Evolutionary conservation across 2,329 filamentous ascomycete species (phyloP), one percentile per base, ranked within the genome.

Genomic region (Huntiella moniliformis): DNA sequence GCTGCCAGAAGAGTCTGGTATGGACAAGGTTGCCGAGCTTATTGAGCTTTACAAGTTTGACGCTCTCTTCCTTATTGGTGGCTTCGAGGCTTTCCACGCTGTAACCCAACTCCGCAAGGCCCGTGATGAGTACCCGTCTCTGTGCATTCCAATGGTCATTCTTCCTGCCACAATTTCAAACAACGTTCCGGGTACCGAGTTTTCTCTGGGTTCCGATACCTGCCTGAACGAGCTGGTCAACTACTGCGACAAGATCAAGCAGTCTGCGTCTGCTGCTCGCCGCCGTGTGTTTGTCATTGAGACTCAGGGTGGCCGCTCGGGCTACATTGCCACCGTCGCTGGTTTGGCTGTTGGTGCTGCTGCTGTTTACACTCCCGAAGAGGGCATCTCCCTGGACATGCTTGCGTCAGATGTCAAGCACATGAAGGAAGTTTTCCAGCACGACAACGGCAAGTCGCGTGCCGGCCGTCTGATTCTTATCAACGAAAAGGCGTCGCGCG

Each of bases 151-250:
- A 15, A 84, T 96, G 70, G 74, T 81, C 45, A 72, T 95, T 37
- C 70, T 98, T 18, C 91, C 91, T 0, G 91, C 91, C n/a, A 98
- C 91, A 7, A 88, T 98, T 54, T 94, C 85, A 53, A 98, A 98
- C 70, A 98, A 98, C 60, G 91, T 98, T 4, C 91, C 91, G 0
- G 91, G 91, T 35, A 94, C 88, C 0, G 91, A 98, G 63, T 96
- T 95, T 67, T 95, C 86, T 1, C 75, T 98, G 39, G 91, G 91
- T 38, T 94, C 86, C 31, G 91, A 98, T 57, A 98, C 91, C 1
- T 96, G 91, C 58, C 67, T 98, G 51, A 98, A 98, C 64, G 86
- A 93, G 46, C 71, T 98, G 35, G 85, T 95, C 52, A 75, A 80
- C 54, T 98, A 95, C 64, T 95, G 88, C 60, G 91, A 98, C 67